These are phyloP conservation scores for Plasmopara viticola DNA, from an alignment of 352 stramenopile genomes.

Conservation along the genomic window DNA sequence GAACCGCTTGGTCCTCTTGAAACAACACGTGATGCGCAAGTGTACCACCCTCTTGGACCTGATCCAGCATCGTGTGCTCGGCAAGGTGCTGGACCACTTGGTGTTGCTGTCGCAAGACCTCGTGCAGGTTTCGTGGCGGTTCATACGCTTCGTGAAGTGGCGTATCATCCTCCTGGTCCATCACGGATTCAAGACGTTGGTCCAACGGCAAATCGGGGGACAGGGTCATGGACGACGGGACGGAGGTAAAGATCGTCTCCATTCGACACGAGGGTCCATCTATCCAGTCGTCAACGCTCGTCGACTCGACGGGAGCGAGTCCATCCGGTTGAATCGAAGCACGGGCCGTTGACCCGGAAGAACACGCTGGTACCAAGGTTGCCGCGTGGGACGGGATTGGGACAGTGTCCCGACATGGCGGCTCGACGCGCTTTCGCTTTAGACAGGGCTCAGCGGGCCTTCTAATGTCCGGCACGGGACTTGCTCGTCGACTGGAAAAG, in stretches of 20 bases:
- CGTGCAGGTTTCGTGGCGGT: conserved; percentile 15
- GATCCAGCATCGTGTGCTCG: conserved; percentile 31
- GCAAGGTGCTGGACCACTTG: conserved; percentile 31
- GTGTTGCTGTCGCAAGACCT: conserved; percentile 22
- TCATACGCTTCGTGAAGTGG: conserved; percentile 26
- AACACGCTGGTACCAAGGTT: conserved; percentile 10
- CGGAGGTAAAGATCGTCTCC: conserved; percentile 27
- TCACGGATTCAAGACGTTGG: too few relatives aligned
- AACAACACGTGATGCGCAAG: conserved; percentile 66
- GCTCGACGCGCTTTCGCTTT: conserved; percentile 47
- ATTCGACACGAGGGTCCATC: conserved; percentile 31
- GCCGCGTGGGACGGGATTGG: conserved; percentile 29
- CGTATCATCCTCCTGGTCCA: too few relatives aligned
- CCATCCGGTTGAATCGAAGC: too few relatives aligned
- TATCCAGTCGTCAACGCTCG: conserved; percentile 15
- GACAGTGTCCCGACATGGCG: conserved; percentile 11
- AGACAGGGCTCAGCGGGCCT: conserved; percentile 43
- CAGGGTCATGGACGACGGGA: conserved; percentile 23
- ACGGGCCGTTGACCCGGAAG: too few relatives aligned
- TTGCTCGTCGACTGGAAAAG: conserved; percentile 70
- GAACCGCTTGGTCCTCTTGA: conserved; percentile 42
- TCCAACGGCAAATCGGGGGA: too few relatives aligned
- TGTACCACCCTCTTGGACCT: conserved; percentile 28
- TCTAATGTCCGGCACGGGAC: conserved; percentile 19
- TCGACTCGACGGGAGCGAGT: too few relatives aligned